These are phyloP conservation scores for Pichia eremophila DNA, from an alignment of 805 yeast genomes.

Conservation along the genomic window DNA sequence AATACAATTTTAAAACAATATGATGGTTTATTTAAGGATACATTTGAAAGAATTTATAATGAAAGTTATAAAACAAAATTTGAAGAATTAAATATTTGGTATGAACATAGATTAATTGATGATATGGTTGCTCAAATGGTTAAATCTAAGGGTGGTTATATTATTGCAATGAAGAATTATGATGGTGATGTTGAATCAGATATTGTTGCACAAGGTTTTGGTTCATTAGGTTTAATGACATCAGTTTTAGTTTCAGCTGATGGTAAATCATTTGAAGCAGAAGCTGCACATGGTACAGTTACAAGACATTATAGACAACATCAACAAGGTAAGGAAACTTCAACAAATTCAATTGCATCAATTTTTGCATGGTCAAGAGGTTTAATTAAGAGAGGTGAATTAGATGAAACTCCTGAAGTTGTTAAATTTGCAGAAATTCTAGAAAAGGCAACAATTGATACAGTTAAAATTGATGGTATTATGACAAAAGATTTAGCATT, in stretches of 20 bases:
- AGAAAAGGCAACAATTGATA: conserved; percentile 78
- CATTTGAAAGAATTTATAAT: conserved; percentile 75
- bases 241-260: conserved; percentile 96
- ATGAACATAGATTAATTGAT: conserved; percentile 92
- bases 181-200: conserved; percentile 98
- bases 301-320: conserved; percentile 94
- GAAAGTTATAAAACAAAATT: conserved; percentile 58
- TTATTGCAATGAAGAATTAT: conserved; percentile 94
- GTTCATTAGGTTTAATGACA: conserved; percentile 94
- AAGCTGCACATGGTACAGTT: conserved; percentile 99
- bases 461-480: conserved; percentile 72
- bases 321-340: conserved; percentile 94
- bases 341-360: conserved; percentile 95
- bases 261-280: conserved; percentile 90
- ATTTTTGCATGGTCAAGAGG: conserved; percentile 97
- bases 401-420: conserved; percentile 82
- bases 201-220: conserved; percentile 96
- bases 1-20: conserved; percentile 90
- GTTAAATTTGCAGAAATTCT: conserved; percentile 66
- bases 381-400: conserved; percentile 80
- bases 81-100: conserved; percentile 82
- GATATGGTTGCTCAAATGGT: conserved; percentile 99
- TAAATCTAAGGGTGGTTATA: conserved; percentile 89
- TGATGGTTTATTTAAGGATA: conserved; percentile 93
- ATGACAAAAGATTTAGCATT: conserved; percentile 97